phyloP scores from a whole-genome alignment of 176 grass and related monocot species.

The Carex scoparia region DNA sequence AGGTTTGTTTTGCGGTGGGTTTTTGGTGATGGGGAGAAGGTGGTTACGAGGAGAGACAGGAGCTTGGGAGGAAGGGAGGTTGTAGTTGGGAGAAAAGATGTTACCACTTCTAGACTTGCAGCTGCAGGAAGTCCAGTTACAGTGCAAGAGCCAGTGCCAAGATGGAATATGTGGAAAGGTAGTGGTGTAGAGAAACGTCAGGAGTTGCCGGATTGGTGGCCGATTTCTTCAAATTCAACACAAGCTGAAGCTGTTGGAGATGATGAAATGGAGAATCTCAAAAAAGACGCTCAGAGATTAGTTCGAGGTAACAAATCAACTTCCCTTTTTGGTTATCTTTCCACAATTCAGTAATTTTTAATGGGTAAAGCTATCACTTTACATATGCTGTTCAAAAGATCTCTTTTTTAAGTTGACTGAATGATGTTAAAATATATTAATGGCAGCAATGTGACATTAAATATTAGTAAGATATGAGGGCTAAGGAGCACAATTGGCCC shows the following conservation, averaged over 20 bases:
- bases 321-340: not conserved
- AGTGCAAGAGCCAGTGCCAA: not conserved
- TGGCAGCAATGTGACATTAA: not conserved
- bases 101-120: not conserved
- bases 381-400: not conserved
- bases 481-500: not conserved
- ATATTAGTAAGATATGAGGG: not conserved
- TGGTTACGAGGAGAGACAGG: slow-evolving; percentile 21
- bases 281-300: slow-evolving; percentile 26
- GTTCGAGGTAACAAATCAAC: slow-evolving; percentile 15
- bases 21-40: not conserved
- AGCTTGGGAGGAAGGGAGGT: slow-evolving; percentile 26
- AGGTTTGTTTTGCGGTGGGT: not conserved
- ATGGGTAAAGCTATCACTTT: not conserved
- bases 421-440: not conserved
- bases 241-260: not conserved
- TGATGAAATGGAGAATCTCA: not conserved
- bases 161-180: not conserved
- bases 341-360: not conserved
- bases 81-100: not conserved
- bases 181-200: not conserved
- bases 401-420: not conserved
- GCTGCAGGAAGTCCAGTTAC: not conserved
- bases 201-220: slow-evolving; percentile 23
- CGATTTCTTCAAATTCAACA: not conserved